Evolutionary conservation across 2,329 filamentous ascomycete species (phyloP).

Genomic region (Waltergamsia citrina): DNA sequence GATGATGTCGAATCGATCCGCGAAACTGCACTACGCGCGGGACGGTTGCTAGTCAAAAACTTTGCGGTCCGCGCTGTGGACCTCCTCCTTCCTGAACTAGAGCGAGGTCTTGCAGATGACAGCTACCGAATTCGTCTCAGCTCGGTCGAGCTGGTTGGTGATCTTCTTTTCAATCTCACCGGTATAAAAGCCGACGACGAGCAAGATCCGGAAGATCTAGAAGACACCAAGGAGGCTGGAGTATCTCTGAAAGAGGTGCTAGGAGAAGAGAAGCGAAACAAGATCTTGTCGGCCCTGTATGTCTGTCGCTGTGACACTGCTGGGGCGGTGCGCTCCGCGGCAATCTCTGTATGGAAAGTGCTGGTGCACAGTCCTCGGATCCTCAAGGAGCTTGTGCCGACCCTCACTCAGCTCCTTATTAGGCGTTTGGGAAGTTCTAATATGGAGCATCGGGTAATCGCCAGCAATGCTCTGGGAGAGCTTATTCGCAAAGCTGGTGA

Average conservation of each 20-base stretch:
- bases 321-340: slow-evolving; percentile 78
- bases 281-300: slow-evolving; percentile 92
- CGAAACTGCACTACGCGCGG: slow-evolving; percentile 90
- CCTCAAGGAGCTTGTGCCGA: slow-evolving; percentile 91
- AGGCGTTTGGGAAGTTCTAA: slow-evolving; percentile 88
- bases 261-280: slow-evolving; percentile 93
- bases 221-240: slow-evolving; percentile 73
- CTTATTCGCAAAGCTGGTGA: slow-evolving; percentile 96
- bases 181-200: slow-evolving; percentile 77
- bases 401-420: slow-evolving; percentile 90
- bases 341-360: slow-evolving; percentile 93
- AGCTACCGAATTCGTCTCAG: slow-evolving; percentile 96
- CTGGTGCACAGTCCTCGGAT: slow-evolving; percentile 85
- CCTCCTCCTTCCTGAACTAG: slow-evolving; percentile 84
- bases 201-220: slow-evolving; percentile 71
- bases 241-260: slow-evolving; percentile 90
- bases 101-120: slow-evolving; percentile 93
- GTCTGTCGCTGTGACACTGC: slow-evolving; percentile 97
- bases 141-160: slow-evolving; percentile 94
- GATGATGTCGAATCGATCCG: slow-evolving; percentile 95
- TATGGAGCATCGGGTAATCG: slow-evolving; percentile 98
- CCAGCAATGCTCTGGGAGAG: slow-evolving; percentile 91
- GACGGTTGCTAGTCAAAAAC: slow-evolving; percentile 93
- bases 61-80: slow-evolving; percentile 94
- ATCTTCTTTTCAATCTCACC: slow-evolving; percentile 94